These are phyloP conservation scores for Mesembryanthemum crystallinum DNA, from an alignment of 148 eudicot genomes.

Conservation along the genomic window DNA sequence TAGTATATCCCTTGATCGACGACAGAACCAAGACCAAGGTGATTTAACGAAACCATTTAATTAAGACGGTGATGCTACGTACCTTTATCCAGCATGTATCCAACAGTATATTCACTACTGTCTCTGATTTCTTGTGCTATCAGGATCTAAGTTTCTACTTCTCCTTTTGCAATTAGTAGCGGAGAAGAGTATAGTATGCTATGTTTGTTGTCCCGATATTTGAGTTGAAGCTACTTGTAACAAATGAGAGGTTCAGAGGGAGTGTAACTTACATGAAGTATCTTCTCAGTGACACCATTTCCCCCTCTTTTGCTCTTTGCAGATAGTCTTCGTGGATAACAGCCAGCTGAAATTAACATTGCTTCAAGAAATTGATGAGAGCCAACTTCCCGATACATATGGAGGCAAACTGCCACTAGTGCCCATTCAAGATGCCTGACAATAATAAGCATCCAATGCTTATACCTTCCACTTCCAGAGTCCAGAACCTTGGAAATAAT, in stretches of 20 bases:
- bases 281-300: neutral
- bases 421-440: slow-evolving; percentile 50
- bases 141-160: neutral
- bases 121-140: neutral
- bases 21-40: slow-evolving; percentile 78
- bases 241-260: neutral
- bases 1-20: slow-evolving; percentile 74
- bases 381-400: slow-evolving; percentile 79
- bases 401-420: slow-evolving; percentile 72
- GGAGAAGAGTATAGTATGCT: neutral
- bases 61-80: neutral
- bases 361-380: slow-evolving; percentile 72
- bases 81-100: neutral
- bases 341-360: slow-evolving; percentile 54
- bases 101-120: neutral
- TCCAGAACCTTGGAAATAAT: neutral
- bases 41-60: neutral
- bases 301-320: slow-evolving; percentile 7
- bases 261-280: neutral
- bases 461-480: neutral
- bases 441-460: neutral
- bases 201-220: neutral
- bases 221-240: neutral
- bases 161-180: neutral
- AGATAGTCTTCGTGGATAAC: slow-evolving; percentile 75